Base-by-base conservation (phyloP, 2,329 filamentous ascomycete genomes). In the Bipolaris cookei region DNA sequence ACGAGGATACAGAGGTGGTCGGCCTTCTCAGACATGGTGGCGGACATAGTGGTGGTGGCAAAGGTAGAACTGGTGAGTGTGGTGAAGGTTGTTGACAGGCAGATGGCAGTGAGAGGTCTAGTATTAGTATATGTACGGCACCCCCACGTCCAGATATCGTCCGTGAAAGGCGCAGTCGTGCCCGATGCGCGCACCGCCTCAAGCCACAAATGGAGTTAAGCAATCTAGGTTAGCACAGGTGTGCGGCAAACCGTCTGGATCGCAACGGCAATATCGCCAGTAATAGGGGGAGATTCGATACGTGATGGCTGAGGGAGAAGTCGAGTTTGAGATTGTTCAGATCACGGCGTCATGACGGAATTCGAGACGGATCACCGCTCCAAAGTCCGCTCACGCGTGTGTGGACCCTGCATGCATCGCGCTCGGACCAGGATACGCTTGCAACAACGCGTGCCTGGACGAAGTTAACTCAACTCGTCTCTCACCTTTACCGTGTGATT, bases 1-100 rank as follows among this genome's bases (percentile, higher is more conserved):
- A 92, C 87, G 42, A 94, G 81, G 39, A 94, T 89, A 69, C 88
- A 90, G 60, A 94, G 85, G 74, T 93, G 90, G 63, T 89, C 83
- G 45, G 88, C 65, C 58, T 64, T 66, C 3, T 53, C 25, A 10
- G 45, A 30, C n/a, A 51, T 55, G 16, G 50, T 47, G 42, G 57
- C 25, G 45, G 61, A 45, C 14, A 63, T 39, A 10, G 25, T 28
- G 25, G 25, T 54, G 16, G 50, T 47, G 42, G 57, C 30, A 45
- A 60, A 48, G 13, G 64, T 39, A 34, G 57, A 34, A 13, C 58
- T 48, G 49, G 62, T 61, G 70, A 68, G 68, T 46, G 49, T 38
- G 38, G 38, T 16, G 21, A 44, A 43, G 30, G 34, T 56, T 59
- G 34, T n/a, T 42, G 41, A 16, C 20, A 20, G 37, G 32, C 5